Base-by-base conservation (phyloP, 495 filamentous ascomycete genomes). In the Penicillium taxi region DNA sequence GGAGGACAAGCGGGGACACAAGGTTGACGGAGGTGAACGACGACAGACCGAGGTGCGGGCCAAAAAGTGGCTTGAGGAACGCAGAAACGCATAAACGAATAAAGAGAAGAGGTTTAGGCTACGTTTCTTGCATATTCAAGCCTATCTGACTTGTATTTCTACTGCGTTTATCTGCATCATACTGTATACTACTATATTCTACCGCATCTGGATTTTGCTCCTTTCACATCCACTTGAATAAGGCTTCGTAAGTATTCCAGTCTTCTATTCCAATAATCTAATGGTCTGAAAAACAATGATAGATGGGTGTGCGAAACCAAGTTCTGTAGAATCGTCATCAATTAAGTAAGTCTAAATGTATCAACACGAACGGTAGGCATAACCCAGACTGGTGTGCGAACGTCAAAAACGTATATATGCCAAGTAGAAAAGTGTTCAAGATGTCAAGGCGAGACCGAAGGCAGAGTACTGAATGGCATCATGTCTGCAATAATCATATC, bases 1-100 rank as follows among this genome's bases (percentile, higher is more conserved):
- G 88, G 88, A 93, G 64, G 68, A 84, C 44, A 72, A 62, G 52
- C 71, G 82, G 39, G 91, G 91, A 25, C 74, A 76, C 29, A 98
- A 96, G 77, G 75, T 96, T 42, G 91, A 98, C 70, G 91, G 91
- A 51, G 91, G 91, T 70, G 91, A 98, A 66, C 76, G 91, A 56
- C 77, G 93, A 58, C 79, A 74, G 62, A 81, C 79, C 12, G 82
- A 94, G 64, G 81, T 96, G 28, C 70, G 86, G 54, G 73, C 78
- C 17, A 86, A 84, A 71, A 72, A 73, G 53, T 51, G 67, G 32
- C 55, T 66, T 26, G 68, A 73, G 33, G 68, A 71, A 39, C 63
- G 59, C 40, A 66, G 58, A 39, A 67, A 64, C 35, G 64, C 53
- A 25, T 50, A 33, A 27, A 35, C 33, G 23, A 19, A 11, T n/a